Percentiles rank a stretch among this genome's conserved stretches.
phyloP scores from a whole-genome alignment of 169 alveolate species.

The Theileria sp. region DNA sequence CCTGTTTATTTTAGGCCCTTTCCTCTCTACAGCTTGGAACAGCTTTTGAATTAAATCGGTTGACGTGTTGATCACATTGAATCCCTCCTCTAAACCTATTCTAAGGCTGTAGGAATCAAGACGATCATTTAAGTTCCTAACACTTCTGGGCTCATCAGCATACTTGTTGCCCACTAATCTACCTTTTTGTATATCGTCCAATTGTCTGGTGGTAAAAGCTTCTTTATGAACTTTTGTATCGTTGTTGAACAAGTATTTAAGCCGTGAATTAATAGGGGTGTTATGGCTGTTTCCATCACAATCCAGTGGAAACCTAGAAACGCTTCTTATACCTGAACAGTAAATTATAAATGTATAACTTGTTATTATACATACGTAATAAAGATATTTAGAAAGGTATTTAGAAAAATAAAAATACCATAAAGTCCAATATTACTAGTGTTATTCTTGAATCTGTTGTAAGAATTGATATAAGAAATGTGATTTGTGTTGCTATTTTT shows the following conservation, averaged over 20 bases:
- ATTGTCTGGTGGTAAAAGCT: neutral
- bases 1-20: slow-evolving; percentile 46
- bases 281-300: neutral
- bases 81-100: slow-evolving; percentile 28
- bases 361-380: neutral
- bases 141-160: slow-evolving; percentile 8
- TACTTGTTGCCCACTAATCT: neutral
- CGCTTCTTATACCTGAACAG: neutral
- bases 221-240: neutral
- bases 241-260: neutral
- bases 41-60: slow-evolving; percentile 36
- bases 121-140: neutral
- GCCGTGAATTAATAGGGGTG: neutral
- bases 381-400: neutral
- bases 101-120: slow-evolving; percentile 47
- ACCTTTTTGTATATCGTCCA: neutral
- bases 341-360: neutral
- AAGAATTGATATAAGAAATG: neutral
- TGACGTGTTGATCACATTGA: slow-evolving; percentile 21
- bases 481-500: neutral
- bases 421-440: neutral
- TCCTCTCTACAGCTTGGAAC: slow-evolving; percentile 29
- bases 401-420: neutral
- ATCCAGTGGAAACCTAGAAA: neutral
- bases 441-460: neutral